These are phyloP conservation scores for Leccinum huronense DNA, from an alignment of 1,284 basidiomycete species.

Conservation along the genomic window DNA sequence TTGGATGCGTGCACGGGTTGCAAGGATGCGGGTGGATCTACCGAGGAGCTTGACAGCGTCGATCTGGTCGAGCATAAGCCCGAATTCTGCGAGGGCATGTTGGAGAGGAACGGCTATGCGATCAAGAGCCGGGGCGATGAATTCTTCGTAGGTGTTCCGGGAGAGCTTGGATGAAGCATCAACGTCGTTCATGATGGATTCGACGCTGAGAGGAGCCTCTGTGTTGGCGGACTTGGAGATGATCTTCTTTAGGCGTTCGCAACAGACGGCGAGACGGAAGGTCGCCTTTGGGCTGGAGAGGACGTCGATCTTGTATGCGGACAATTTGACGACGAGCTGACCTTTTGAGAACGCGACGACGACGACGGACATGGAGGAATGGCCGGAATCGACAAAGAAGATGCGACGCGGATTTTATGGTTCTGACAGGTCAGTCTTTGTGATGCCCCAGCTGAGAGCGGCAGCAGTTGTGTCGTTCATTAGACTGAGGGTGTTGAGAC, in stretches of 20 bases:
- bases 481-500: not conserved
- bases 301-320: conserved; percentile 87
- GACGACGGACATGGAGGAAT: conserved; percentile 82
- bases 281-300: conserved; percentile 84
- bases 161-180: conserved; percentile 93
- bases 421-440: not conserved
- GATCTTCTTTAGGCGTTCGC: conserved; percentile 79
- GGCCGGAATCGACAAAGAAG: conserved; percentile 90
- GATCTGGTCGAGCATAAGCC: conserved; percentile 88
- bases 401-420: conserved; percentile 54
- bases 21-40: conserved; percentile 94
- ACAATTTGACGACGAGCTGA: conserved; percentile 62
- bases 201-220: conserved; percentile 50
- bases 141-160: conserved; percentile 87
- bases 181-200: conserved; percentile 91
- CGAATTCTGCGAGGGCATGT: conserved; percentile 89
- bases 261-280: conserved; percentile 84
- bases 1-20: conserved; percentile 90
- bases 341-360: conserved; percentile 92
- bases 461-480: not conserved
- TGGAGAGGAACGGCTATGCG: conserved; percentile 91
- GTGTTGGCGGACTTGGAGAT: not conserved
- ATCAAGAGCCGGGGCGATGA: conserved; percentile 87
- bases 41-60: conserved; percentile 90
- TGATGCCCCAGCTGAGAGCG: not conserved